Evolutionary conservation across 2,329 filamentous ascomycete species (phyloP), one percentile per base, ranked within the genome.

Genomic region (Stachybotrys chlorohalonatus): DNA sequence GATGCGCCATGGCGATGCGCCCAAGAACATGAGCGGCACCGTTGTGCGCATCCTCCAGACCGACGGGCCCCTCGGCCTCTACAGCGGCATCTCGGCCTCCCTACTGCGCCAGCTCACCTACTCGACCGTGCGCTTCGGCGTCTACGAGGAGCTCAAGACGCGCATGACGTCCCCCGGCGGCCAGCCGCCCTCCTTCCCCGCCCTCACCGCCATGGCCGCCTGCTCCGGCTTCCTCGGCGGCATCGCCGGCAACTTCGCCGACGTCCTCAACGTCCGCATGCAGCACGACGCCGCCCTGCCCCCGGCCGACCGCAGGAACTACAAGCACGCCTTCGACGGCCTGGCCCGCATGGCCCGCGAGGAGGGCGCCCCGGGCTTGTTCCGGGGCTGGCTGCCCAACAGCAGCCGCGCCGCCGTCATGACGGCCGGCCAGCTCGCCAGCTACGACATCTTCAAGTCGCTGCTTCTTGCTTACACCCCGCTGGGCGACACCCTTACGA

Each of bases 191-290:
- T 84, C 87, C 2, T 85, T 96, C 63, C 77, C 84, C 11, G 78
- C 83, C n/a, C 85, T 99, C 9, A 80, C 96, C 59, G 88, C 82
- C 60, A 89, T 97, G 71, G 90, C 93, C 53, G 87, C 85, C 30
- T 74, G 84, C 31, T 93, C 94, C 7, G 94, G 94, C 52, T 89
- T 96, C 67, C 72, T 95, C 3, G 94, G 94, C 58, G 94, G 94
- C 52, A 75, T 97, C 50, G 89, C 87, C 6, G 94, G 94, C 60
- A 99, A 97, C 73, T 91, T 92, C 3, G 93, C 92, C 60, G 94
- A 99, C 69, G 91, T 99, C 39, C 79, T 96, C 65, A 99, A 99
- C 72, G 94, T 99, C 52, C 90, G 94, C 61, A 99, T 99, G 94
- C 94, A 99, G 74, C 90, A 95, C 73, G 94, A 86, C 66, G 86